Evolutionary conservation across 2,329 filamentous ascomycete species (phyloP).

Genomic region (Cladosporium austrohemisphaericum): DNA sequence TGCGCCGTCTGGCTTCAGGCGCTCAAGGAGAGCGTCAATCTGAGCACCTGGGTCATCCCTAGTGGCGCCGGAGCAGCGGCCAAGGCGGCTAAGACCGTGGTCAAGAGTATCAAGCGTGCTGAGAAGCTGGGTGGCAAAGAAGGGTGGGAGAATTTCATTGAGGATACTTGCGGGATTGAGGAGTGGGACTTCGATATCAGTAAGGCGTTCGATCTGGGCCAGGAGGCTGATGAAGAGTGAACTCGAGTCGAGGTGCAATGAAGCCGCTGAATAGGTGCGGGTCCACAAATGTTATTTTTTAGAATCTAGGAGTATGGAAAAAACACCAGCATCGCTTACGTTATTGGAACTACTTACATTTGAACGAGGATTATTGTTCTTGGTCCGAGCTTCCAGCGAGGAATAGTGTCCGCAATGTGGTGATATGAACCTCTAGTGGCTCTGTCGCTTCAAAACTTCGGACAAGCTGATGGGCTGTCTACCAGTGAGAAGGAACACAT

Average conservation of each 20-base stretch:
- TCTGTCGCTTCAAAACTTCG: too few relatives aligned
- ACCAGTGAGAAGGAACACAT: not conserved
- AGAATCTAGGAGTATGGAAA: too few relatives aligned
- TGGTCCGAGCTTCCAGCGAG: too few relatives aligned
- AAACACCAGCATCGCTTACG: too few relatives aligned
- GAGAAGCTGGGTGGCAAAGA: slow-evolving; percentile 8
- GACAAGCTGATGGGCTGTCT: not conserved
- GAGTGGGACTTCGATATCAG: slow-evolving; percentile 10
- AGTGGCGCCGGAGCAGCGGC: not conserved
- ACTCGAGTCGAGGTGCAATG: too few relatives aligned
- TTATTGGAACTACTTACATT: too few relatives aligned
- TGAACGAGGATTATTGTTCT: too few relatives aligned
- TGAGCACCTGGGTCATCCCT: not conserved
- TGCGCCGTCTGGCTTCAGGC: slow-evolving; percentile 11
- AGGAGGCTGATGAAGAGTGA: not conserved
- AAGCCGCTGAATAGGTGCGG: too few relatives aligned
- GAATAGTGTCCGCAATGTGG: too few relatives aligned
- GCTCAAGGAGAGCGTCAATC: not conserved
- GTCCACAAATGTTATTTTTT: too few relatives aligned
- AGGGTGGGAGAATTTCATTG: slow-evolving; percentile 1
- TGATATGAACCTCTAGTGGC: too few relatives aligned
- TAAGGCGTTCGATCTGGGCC: slow-evolving; percentile 8
- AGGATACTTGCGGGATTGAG: slow-evolving; percentile 1
- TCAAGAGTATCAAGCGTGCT: not conserved
- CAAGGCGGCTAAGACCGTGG: slow-evolving; percentile 2